phyloP scores from a whole-genome alignment of 345 rosid genomes.

The Eutrema yunnanense region DNA sequence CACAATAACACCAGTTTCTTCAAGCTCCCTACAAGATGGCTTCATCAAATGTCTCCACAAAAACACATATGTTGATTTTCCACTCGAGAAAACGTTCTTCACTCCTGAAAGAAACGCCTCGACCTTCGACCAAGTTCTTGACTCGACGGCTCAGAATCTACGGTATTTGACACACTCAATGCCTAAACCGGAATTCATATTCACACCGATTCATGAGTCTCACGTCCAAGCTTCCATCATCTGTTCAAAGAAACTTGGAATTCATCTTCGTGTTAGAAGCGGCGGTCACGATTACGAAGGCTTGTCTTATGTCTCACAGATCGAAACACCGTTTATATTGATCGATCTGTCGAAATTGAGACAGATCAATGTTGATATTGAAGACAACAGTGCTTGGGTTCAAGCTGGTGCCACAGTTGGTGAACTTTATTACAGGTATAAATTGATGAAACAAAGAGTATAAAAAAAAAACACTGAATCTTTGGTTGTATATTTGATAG shows the following conservation, averaged over 20 bases:
- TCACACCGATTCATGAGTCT: conserved; percentile 41
- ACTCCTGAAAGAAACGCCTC: conserved; percentile 27
- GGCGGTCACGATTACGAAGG: conserved; percentile 71
- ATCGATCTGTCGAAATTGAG: conserved; percentile 47
- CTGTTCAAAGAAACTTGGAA: conserved; percentile 38
- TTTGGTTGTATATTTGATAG: background rate
- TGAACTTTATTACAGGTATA: conserved; percentile 34
- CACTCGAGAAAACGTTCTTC: conserved; percentile 24
- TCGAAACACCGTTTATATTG: conserved; percentile 43
- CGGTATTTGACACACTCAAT: conserved; percentile 29
- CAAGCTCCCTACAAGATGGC: conserved; percentile 20
- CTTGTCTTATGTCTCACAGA: conserved; percentile 42
- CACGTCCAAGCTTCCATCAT: conserved; percentile 55
- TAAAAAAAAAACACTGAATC: no score
- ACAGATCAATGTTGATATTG: conserved; percentile 33
- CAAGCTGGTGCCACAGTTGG: conserved; percentile 63
- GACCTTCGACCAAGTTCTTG: conserved; percentile 31
- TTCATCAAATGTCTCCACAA: conserved; percentile 35
- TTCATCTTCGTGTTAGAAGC: conserved; percentile 47
- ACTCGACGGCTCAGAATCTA: conserved; percentile 38
- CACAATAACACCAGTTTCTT: background rate
- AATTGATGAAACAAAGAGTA: no score
- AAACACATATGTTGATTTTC: conserved; percentile 27
- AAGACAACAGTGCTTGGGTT: conserved; percentile 46
- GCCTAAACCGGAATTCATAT: conserved; percentile 52